Base-by-base conservation (phyloP, 1,139 yeast species). In the Yamadazyma spencermartinsiae region DNA sequence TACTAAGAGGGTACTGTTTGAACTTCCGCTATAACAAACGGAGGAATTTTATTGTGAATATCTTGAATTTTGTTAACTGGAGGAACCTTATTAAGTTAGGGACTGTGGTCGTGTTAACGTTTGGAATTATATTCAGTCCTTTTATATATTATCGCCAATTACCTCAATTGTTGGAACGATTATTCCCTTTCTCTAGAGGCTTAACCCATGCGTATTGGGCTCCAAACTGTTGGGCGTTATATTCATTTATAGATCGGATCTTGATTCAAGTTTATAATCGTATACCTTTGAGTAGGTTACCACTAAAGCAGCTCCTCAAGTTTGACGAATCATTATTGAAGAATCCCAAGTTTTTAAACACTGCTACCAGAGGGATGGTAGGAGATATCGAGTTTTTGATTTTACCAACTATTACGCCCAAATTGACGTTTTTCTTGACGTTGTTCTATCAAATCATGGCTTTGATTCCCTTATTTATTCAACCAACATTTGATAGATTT, bases 181-280 rank as follows among this genome's bases (percentile, higher is more conserved):
- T 94, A 29, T 92, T 92, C 62, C 98, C 98, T 4, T 92, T 92
- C 56, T 85, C 95, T 36, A 75, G 98, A 55, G 98, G 98, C 1
- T 72, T 94, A 29, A 92, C 97, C 4, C 98, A 94, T 61, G 97
- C 98, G 0, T 94, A 94, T 63, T 92, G 98, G 98, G 98, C 98
- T 1, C 98, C 98, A 4, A 92, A 92, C 52, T 69, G 89, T 38
- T 92, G 99, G 99, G 96, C 98, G 0, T 52, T 92, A 10, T 92
- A 92, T 60, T 86, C 97, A 1, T 85, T 87, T 49, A 46, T 74
- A n/a, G 99, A 92, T 61, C 72, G 96, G 43, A 56, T 82, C 0
- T 68, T 90, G 39, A 79, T 88, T 20, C 71, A 74, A 44, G 52
- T 75, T 15, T 74, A 65, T 52, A 64, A 68, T 39, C 61, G 58